Percentiles rank a stretch among this genome's conserved stretches.
These are phyloP conservation scores for Salix udensis DNA, from an alignment of 345 rosid species.

Conservation along the genomic window DNA sequence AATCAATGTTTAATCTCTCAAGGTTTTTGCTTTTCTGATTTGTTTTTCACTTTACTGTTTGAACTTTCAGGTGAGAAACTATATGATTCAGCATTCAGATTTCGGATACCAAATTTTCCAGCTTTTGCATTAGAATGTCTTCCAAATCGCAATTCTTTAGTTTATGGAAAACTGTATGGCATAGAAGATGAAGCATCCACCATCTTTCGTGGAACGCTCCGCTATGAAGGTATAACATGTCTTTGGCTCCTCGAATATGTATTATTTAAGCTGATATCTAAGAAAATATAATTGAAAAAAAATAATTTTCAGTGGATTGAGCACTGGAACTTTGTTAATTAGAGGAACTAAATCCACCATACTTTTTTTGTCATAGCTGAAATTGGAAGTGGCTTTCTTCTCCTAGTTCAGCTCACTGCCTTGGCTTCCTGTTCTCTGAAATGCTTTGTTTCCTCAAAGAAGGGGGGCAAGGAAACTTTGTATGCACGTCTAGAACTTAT, in stretches of 20 bases:
- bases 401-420: background rate
- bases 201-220: conserved; percentile 85
- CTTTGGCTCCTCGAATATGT: background rate
- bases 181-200: conserved; percentile 75
- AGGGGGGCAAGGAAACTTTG: too few relatives aligned
- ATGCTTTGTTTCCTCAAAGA: too few relatives aligned
- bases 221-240: conserved; percentile 71
- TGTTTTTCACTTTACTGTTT: conserved; percentile 7
- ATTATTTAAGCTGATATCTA: background rate
- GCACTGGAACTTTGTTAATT: background rate
- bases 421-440: background rate
- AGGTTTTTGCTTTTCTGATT: background rate
- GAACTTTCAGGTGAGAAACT: conserved; percentile 56
- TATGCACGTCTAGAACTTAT: conserved; percentile 4
- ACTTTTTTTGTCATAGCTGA: background rate
- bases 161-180: conserved; percentile 71
- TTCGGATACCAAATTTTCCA: conserved; percentile 72
- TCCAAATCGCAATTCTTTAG: conserved; percentile 81
- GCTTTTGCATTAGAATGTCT: conserved; percentile 93
- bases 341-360: background rate
- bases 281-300: background rate
- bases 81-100: conserved; percentile 62
- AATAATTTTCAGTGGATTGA: background rate
- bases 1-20: background rate
- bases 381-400: background rate